Evolutionary conservation across 2,329 filamentous ascomycete species (phyloP), one percentile per base, ranked within the genome.

Genomic region (Monilinia polystroma): DNA sequence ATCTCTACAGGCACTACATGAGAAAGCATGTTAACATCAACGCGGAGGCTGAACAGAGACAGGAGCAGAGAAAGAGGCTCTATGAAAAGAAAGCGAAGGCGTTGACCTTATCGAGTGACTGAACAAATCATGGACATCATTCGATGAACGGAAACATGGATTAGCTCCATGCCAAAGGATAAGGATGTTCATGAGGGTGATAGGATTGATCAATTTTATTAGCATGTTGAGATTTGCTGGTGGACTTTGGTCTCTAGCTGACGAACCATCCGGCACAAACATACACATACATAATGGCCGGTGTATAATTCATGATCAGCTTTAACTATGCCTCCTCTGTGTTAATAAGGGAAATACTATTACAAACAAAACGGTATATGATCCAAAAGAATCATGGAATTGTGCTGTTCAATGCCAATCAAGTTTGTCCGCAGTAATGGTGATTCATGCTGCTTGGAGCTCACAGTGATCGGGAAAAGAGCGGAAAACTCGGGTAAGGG

Each of bases 11-110:
- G 10, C 43, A 67, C 2, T 72, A 73, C 18, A 64, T 70, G 32
- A 64, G 60, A 1, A 63, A 68, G 11, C 70, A 73, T 53, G 70
- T 72, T 29, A 75, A 74, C 66, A 73, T 75, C 59, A 74, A 75
- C 60, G 67, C 66, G 45, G 64, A 57, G 1, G 35, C 70, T 3
- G 56, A 68, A 29, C 70, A 73, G 58, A 66, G 72, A 23, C 67
- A 72, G 12, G 68, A 69, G 52, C 72, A 74, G 49, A 73, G 59
- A 49, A 23, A 53, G 38, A 70, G 66, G 11, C 51, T 73, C 6
- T 70, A 67, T 43, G 66, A 73, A 52, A 66, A 68, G 64, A 69
- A 70, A 53, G n/a, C 10, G 32, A 60, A 26, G 2, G 23, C 1
- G 1, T 20, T 6, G 8, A 60, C 5, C 2, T 20, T 6, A 14